Evolutionary conservation across 768 basidiomycete genomes (phyloP).

Genomic region (Trametes meyenii): DNA sequence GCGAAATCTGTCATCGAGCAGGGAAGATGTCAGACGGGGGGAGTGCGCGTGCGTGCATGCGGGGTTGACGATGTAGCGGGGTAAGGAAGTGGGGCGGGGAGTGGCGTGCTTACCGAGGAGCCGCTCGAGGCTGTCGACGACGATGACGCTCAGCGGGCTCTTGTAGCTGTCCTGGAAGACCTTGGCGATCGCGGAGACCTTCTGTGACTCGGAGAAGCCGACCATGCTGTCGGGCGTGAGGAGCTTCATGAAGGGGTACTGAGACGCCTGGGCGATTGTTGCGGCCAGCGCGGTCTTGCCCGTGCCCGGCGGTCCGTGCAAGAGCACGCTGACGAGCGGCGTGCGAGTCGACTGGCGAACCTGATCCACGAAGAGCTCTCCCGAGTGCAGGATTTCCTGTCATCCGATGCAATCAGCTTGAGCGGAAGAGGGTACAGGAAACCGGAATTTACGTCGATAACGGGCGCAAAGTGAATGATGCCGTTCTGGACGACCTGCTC

Average conservation of each 20-base stretch:
- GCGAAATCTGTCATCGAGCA: constrained; percentile 81
- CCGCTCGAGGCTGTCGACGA: constrained; percentile 93
- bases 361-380: constrained; percentile 89
- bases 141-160: constrained; percentile 93
- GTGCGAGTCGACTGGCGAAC: constrained; percentile 89
- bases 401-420: constrained; percentile 1
- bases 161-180: constrained; percentile 96
- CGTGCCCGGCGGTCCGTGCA: constrained; percentile 88
- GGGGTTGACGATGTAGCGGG: not conserved
- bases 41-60: too few relatives aligned
- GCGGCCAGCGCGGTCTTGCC: constrained; percentile 97
- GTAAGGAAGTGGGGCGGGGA: not conserved
- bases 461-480: constrained; percentile 82
- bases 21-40: not conserved
- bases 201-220: constrained; percentile 90
- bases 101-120: constrained; percentile 69
- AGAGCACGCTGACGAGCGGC: constrained; percentile 85
- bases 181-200: constrained; percentile 89
- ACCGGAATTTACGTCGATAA: constrained; percentile 67
- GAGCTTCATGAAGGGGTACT: constrained; percentile 97
- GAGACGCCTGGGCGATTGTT: constrained; percentile 90
- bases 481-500: constrained; percentile 93
- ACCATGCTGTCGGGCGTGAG: constrained; percentile 97
- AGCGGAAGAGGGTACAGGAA: not conserved
- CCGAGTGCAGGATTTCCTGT: constrained; percentile 85